Conservation (phyloP, 2,329 filamentous ascomycete species). For the Colletotrichum agaves region DNA sequence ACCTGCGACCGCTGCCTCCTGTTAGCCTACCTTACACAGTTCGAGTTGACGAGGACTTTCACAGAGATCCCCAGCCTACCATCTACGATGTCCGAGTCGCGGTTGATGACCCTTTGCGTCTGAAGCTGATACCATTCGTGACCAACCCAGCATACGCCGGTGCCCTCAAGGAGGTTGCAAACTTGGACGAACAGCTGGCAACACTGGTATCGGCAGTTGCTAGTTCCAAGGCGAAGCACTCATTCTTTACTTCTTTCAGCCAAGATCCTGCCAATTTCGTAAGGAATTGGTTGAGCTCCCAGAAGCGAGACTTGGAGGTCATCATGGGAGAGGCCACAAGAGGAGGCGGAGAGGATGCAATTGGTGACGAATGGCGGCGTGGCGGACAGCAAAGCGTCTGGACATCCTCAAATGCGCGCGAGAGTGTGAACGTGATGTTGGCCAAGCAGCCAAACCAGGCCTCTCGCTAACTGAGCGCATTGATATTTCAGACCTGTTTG, state of each 20-base stretch:
- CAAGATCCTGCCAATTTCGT: conserved; percentile 88
- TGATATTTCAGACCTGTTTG: not conserved
- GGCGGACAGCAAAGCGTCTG: conserved; percentile 66
- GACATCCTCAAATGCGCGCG: conserved; percentile 67
- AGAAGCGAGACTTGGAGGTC: conserved; percentile 90
- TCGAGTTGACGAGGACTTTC: conserved; percentile 86
- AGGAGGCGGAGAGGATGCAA: conserved; percentile 65
- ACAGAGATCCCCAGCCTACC: conserved; percentile 79
- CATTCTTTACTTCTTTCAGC: conserved; percentile 82
- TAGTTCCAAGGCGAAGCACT: conserved; percentile 88
- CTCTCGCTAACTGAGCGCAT: conserved; percentile 11
- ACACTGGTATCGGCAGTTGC: conserved; percentile 84
- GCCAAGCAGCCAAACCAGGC: conserved; percentile 56
- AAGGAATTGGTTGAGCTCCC: conserved; percentile 87
- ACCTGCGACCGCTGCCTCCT: conserved; percentile 83
- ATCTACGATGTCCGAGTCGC: conserved; percentile 90
- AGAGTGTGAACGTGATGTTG: conserved; percentile 71
- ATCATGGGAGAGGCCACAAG: conserved; percentile 84
- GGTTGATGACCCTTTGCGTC: conserved; percentile 83
- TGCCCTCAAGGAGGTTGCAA: conserved; percentile 79
- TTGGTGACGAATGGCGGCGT: conserved; percentile 76
- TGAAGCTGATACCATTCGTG: conserved; percentile 72
- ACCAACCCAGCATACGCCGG: conserved; percentile 76
- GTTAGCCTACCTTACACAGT: conserved; percentile 92
- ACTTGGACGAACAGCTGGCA: conserved; percentile 86